Evolutionary conservation across 139 green algal genomes (phyloP), one percentile per base, ranked within the genome.

Genomic region (Chlamydomonas incerta): DNA sequence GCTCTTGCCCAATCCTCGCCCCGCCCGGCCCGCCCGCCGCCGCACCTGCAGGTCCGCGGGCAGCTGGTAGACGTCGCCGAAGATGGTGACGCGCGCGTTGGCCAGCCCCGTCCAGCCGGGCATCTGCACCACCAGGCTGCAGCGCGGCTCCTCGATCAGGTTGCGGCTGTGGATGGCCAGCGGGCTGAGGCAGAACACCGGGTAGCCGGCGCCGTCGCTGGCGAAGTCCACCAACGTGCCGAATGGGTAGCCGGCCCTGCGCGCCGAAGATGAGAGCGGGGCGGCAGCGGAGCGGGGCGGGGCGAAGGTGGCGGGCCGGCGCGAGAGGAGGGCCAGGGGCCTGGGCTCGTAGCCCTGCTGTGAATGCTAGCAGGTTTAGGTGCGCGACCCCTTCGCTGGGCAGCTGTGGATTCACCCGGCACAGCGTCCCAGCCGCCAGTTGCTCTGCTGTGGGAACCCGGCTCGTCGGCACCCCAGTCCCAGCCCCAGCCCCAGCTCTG

Each of bases 1-100:
- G n/a, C n/a, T n/a, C n/a, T n/a, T n/a, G n/a, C n/a, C n/a, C n/a
- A n/a, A n/a, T n/a, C n/a, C n/a, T n/a, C n/a, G n/a, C n/a, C n/a
- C n/a, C n/a, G n/a, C n/a, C n/a, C n/a, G n/a, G n/a, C n/a, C n/a
- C n/a, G n/a, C n/a, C n/a, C n/a, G n/a, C n/a, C n/a, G n/a, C n/a
- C n/a, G n/a, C n/a, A 94, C 93, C 94, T 99, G 94, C 90, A 97
- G 87, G 31, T 96, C 92, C 35, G 82, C 72, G 0, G 96, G 95
- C 57, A 99, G 94, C 85, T 94, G 92, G 83, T 98, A 96, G 26
- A 99, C 93, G 87, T 99, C 98, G 3, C 98, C 98, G 90, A 99
- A 99, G 47, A 99, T 97, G 66, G 98, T 99, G 26, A 99, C 97
- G 35, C 97, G 90, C 21, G 98, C 97, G 80, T 99, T 99, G 37